phyloP scores from a whole-genome alignment of 768 basidiomycete genomes.

The Kondoa malvinella region DNA sequence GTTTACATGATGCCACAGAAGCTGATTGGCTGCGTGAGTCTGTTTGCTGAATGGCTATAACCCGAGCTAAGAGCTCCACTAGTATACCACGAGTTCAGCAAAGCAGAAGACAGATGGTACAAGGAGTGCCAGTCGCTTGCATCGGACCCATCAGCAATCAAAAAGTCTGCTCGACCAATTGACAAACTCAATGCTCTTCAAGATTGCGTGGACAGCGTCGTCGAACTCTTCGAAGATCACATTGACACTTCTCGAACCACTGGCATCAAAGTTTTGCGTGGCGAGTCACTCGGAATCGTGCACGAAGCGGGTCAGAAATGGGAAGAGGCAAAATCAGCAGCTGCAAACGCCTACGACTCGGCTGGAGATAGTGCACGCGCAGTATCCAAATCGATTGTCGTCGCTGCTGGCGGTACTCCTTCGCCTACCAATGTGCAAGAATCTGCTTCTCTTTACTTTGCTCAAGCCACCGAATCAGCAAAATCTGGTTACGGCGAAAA shows the following conservation, averaged over 20 bases:
- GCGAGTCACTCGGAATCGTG: slow-evolving; percentile 9
- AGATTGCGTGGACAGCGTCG: not conserved
- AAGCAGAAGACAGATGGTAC: not conserved
- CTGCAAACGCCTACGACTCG: slow-evolving; percentile 2
- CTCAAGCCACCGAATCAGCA: not conserved
- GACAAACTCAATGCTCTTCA: not conserved
- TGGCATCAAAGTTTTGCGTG: slow-evolving; percentile 3
- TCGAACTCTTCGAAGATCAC: not conserved
- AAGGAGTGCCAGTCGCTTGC: not conserved
- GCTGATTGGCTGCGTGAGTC: not conserved
- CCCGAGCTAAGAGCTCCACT: not conserved
- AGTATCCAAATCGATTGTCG: not conserved
- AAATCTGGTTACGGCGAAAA: not conserved
- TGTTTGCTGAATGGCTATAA: not conserved
- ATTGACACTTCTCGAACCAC: not conserved
- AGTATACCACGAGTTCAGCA: not conserved
- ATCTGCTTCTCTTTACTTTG: slow-evolving; percentile 4
- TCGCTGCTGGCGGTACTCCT: slow-evolving; percentile 12
- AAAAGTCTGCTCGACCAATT: not conserved
- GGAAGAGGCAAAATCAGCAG: slow-evolving; percentile 10
- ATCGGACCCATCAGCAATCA: not conserved
- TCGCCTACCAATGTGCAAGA: slow-evolving; percentile 14
- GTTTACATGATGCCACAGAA: not conserved
- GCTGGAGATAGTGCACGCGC: not conserved
- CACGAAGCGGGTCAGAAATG: slow-evolving; percentile 15